phyloP scores from a whole-genome alignment of 148 eudicot species.

The Rhododendron ovatum region DNA sequence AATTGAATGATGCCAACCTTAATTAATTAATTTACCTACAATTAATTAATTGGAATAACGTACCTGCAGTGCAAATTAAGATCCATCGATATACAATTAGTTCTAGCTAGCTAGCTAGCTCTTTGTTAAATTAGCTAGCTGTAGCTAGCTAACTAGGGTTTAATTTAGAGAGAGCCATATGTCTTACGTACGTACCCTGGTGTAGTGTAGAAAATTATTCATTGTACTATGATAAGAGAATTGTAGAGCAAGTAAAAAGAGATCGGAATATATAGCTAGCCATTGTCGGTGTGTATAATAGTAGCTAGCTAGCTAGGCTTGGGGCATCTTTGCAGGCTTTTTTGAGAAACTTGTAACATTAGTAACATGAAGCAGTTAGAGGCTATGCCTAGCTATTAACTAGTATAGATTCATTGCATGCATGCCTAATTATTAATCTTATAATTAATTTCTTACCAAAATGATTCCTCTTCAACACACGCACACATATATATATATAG shows the following conservation, averaged over 20 bases:
- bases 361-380: background rate
- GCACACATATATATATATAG: no score
- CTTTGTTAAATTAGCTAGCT: background rate
- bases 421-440: background rate
- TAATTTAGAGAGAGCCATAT: background rate
- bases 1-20: background rate
- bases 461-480: background rate
- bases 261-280: background rate
- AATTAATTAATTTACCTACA: background rate
- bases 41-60: background rate
- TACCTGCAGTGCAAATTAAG: background rate
- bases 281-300: background rate
- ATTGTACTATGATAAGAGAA: no score
- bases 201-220: no score
- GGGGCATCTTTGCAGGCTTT: background rate
- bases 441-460: background rate
- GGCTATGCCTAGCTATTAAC: background rate
- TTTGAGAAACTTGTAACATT: background rate
- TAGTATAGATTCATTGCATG: no score
- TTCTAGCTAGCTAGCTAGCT: background rate
- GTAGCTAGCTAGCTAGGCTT: background rate
- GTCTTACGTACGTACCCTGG: no score
- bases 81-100: background rate
- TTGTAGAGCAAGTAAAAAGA: no score
- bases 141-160: background rate